These are phyloP conservation scores for Stropharia rugosoannulata DNA, from an alignment of 768 basidiomycete genomes.

Conservation along the genomic window DNA sequence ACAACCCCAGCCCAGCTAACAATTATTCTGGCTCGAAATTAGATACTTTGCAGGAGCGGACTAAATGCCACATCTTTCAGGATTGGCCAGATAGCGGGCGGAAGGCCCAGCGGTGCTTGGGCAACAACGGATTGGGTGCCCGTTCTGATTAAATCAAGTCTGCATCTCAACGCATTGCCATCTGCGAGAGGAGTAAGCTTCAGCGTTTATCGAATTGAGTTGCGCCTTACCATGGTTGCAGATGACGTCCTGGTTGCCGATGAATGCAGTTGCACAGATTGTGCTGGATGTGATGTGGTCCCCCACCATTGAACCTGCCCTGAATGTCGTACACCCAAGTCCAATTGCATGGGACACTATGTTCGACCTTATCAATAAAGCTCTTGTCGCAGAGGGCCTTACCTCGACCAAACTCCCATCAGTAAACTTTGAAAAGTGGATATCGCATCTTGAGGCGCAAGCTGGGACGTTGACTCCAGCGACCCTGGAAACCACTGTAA, in stretches of 20 bases:
- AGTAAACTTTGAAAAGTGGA: conserved; percentile 18
- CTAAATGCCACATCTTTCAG: conserved; percentile 28
- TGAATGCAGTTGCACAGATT: conserved; percentile 23
- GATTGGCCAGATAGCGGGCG: conserved; percentile 38
- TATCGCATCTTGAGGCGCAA: conserved; percentile 11
- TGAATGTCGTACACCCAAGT: conserved; percentile 35
- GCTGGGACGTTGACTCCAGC: conserved; percentile 8
- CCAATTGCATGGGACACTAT: conserved; percentile 29
- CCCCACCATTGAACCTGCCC: conserved; percentile 13
- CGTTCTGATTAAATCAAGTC: conserved; percentile 35
- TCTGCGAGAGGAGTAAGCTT: conserved; percentile 25
- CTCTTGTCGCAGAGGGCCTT: conserved; percentile 15
- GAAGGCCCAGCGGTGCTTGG: conserved; percentile 35
- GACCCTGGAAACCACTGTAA: conserved; percentile 14
- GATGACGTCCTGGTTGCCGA: conserved; percentile 35
- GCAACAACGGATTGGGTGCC: conserved; percentile 38
- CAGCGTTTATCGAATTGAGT: neutral
- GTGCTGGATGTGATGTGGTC: conserved; percentile 31
- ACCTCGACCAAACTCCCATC: conserved; percentile 7
- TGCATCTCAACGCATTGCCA: conserved; percentile 26
- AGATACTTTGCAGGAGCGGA: conserved; percentile 31
- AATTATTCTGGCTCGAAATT: neutral
- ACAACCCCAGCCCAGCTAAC: too few relatives aligned
- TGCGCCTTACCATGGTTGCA: conserved; percentile 8
- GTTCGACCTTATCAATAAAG: conserved; percentile 19